These are phyloP conservation scores for Pseudotsuga menziesii DNA, from an alignment of 75 land plant genomes.

Conservation along the genomic window DNA sequence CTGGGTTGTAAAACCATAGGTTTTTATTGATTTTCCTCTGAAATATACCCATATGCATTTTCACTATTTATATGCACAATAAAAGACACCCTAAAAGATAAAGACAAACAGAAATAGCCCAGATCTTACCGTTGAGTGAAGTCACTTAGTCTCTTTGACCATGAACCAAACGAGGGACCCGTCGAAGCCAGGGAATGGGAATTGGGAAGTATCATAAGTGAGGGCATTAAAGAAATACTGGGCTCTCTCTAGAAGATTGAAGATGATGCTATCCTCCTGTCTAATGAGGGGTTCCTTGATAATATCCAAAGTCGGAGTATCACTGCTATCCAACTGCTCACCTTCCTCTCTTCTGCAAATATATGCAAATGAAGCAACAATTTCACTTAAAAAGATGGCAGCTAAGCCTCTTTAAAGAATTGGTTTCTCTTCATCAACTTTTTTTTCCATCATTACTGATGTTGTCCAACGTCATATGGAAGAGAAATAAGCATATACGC, in stretches of 20 bases:
- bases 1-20: not conserved
- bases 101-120: not conserved
- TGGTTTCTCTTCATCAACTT: too few species aligned
- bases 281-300: slow-evolving; percentile 77
- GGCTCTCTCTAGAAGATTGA: slow-evolving; percentile 80
- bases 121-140: slow-evolving; percentile 76
- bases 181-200: slow-evolving; percentile 61
- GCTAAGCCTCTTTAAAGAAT: too few species aligned
- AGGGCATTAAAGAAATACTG: slow-evolving; percentile 77
- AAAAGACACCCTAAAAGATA: not conserved
- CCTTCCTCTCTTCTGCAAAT: slow-evolving; percentile 18
- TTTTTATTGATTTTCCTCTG: not conserved
- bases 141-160: slow-evolving; percentile 84
- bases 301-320: slow-evolving; percentile 62
- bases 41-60: not conserved
- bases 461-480: too few species aligned
- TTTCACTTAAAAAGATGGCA: too few species aligned
- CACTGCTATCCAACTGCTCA: slow-evolving; percentile 53
- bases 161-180: slow-evolving; percentile 86
- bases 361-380: not conserved
- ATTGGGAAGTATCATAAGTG: slow-evolving; percentile 64
- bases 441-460: too few species aligned
- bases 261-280: slow-evolving; percentile 98
- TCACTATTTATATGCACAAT: not conserved
- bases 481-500: too few species aligned